phyloP scores from a whole-genome alignment of 2,329 filamentous ascomycete species.

The Ophiosphaerella korrae region DNA sequence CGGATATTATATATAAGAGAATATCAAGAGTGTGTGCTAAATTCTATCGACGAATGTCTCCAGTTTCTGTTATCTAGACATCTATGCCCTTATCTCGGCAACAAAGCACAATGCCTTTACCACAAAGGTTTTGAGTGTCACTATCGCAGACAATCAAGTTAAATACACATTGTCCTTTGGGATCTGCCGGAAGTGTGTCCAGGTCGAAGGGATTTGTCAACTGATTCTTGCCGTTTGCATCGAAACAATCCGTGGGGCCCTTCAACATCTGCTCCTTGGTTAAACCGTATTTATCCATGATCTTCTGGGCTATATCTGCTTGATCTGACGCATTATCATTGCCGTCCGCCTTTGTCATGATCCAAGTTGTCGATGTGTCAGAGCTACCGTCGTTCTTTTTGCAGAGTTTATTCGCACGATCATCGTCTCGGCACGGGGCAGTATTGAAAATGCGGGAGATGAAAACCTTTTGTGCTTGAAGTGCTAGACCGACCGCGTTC shows the following conservation, averaged over 20 bases:
- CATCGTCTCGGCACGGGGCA: neutral
- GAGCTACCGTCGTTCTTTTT: neutral
- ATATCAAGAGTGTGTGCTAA: too few species aligned
- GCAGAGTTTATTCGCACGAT: neutral
- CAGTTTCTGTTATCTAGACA: too few species aligned
- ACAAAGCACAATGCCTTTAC: too few species aligned
- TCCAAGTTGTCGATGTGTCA: neutral
- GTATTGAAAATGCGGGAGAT: neutral
- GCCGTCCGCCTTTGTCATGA: neutral
- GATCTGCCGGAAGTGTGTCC: neutral
- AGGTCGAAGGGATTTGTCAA: slow-evolving; percentile 6
- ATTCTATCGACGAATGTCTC: too few species aligned
- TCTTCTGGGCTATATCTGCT: neutral
- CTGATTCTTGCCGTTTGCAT: slow-evolving; percentile 7
- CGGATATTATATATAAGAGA: too few species aligned
- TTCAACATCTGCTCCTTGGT: slow-evolving; percentile 4
- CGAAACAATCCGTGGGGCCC: slow-evolving; percentile 10
- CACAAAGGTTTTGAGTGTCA: neutral
- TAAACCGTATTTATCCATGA: slow-evolving; percentile 3
- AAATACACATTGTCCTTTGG: neutral
- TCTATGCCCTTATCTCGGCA: too few species aligned
- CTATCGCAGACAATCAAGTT: slow-evolving; percentile 1
- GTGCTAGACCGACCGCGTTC: slow-evolving; percentile 4
- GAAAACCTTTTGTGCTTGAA: slow-evolving; percentile 7
- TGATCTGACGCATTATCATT: neutral